Evolutionary conservation across 345 rosid genomes (phyloP).

Genomic region (Anacardium occidentale): DNA sequence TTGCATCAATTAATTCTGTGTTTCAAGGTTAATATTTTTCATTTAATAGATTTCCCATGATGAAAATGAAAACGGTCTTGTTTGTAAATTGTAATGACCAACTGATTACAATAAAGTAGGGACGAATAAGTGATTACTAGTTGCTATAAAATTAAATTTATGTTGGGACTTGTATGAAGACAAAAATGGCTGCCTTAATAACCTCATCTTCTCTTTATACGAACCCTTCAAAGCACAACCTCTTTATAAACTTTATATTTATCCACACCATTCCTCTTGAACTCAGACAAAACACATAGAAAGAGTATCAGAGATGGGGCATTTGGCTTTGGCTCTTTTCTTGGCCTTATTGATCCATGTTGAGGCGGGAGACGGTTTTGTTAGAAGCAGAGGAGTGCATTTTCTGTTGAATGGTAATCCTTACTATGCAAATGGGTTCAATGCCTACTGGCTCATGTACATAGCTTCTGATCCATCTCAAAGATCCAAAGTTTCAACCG

Average conservation of each 20-base stretch:
- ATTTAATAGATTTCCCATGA: neutral
- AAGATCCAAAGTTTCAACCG: slow-evolving; percentile 55
- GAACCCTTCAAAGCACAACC: slow-evolving; percentile 12
- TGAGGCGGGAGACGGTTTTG: slow-evolving; percentile 55
- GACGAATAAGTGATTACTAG: neutral
- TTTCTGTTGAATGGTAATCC: slow-evolving; percentile 67
- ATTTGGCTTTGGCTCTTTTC: slow-evolving; percentile 27
- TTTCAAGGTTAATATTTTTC: too few relatives aligned
- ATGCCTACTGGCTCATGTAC: slow-evolving; percentile 93
- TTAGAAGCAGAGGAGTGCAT: slow-evolving; percentile 60
- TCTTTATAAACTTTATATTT: neutral
- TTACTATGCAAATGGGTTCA: slow-evolving; percentile 84
- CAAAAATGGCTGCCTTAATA: slow-evolving; percentile 13
- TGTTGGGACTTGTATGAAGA: slow-evolving; percentile 14
- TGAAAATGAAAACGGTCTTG: neutral
- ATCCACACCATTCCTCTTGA: neutral
- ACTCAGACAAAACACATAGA: neutral
- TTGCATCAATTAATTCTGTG: too few relatives aligned
- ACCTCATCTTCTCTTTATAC: neutral
- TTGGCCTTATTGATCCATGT: slow-evolving; percentile 40
- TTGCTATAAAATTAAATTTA: neutral
- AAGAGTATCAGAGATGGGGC: slow-evolving; percentile 41
- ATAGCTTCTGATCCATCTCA: slow-evolving; percentile 69
- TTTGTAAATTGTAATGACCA: neutral
- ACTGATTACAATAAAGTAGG: neutral